These are phyloP conservation scores for Xerocomellus dryophilus DNA, from an alignment of 768 basidiomycete genomes.

Conservation along the genomic window DNA sequence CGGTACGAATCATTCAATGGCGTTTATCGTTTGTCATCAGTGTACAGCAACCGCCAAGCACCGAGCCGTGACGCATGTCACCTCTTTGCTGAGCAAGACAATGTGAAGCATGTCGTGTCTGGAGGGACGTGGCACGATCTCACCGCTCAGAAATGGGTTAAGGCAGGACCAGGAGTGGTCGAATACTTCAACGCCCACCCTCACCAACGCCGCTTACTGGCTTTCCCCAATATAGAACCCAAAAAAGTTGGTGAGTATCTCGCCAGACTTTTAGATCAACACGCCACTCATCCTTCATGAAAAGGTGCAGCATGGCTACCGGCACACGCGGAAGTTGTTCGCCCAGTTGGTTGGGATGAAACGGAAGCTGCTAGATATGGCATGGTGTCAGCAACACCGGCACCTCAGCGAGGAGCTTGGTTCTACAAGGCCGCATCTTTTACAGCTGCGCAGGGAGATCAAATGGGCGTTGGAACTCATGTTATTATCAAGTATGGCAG, in stretches of 20 bases:
- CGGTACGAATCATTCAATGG: conserved; percentile 21
- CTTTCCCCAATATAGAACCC: background rate
- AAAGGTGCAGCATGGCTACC: background rate
- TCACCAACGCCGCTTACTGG: background rate
- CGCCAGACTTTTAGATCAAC: background rate
- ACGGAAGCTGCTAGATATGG: background rate
- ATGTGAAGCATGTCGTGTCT: background rate
- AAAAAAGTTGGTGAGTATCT: background rate
- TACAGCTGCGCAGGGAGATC: background rate
- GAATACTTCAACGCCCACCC: background rate
- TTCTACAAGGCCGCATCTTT: background rate
- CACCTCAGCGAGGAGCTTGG: background rate
- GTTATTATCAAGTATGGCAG: background rate
- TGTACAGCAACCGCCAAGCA: background rate
- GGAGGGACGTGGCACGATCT: background rate
- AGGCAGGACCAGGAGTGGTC: background rate
- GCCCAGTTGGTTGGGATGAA: background rate
- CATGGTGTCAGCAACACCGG: background rate
- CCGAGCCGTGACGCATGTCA: background rate
- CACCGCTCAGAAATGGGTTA: background rate
- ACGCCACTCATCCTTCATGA: background rate
- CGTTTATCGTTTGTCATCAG: background rate
- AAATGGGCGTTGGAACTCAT: background rate
- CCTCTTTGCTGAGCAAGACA: background rate
- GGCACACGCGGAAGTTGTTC: too few species aligned